Base-by-base conservation (phyloP, 495 filamentous ascomycete species). In the Umbilicaria muhlenbergii region DNA sequence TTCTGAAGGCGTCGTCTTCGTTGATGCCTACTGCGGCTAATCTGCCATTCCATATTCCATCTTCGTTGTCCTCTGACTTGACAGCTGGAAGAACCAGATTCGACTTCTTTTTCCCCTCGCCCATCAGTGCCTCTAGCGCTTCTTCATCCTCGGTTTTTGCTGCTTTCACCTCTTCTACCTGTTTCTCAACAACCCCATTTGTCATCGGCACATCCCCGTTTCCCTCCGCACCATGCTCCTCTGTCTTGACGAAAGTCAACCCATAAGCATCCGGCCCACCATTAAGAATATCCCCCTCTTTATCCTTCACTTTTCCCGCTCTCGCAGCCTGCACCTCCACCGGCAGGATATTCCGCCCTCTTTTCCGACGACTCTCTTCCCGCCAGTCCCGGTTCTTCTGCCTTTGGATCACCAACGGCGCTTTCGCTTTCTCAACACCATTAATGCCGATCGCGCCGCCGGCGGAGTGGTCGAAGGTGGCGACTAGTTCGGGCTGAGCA, bases 101-200 rank as follows among this genome's bases (percentile, higher is more conserved):
- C 5, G 78, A 70, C 17, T 68, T 69, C 3, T 69, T 56, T 11
- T 67, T 60, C 0, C 71, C 68, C 31, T 71, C 62, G 39, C 74
- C 80, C 33, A 89, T 64, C 14, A 98, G 72, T 32, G 88, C 85
- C 34, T 80, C 75, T 35, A 98, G 60, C 3, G 91, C 91, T 41
- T 80, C 69, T 45, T 89, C 75, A 43, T 95, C 89, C 34, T 41
- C 56, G 48, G 36, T 43, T 28, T 46, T 43, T 1, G 31, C 16
- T 34, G 32, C 11, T 39, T 37, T 18, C 5, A 13, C 28, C 1
- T 45, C 32, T 33, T 35, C 38, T 28, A 44, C 52, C 38, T 36
- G 17, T 35, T 38, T 42, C 7, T 39, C 42, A 10, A 51, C 39
- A 37, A 58, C 53, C 24, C 46, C 55, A 34, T 66, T 60, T 21